Evolutionary conservation across 371 early-diverging fungal genomes (phyloP).

Genomic region (Parasitella parasitica): DNA sequence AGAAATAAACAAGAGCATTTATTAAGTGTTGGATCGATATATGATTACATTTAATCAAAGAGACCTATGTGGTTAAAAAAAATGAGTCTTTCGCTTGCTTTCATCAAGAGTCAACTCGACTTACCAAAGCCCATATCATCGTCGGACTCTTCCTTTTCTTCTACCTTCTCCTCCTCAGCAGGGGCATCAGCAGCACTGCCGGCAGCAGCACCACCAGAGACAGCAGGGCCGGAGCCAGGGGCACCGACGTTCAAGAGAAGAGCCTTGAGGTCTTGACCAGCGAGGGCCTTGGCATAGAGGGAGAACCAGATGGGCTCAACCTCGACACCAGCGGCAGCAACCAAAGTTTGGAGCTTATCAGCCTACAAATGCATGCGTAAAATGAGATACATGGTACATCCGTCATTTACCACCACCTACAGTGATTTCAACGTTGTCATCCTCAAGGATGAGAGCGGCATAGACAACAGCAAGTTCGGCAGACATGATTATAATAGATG

Average conservation of each 20-base stretch:
- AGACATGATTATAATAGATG: slow-evolving; percentile 38
- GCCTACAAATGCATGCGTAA: slow-evolving; percentile 57
- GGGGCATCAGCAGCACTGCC: slow-evolving; percentile 58
- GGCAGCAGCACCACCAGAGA: slow-evolving; percentile 50
- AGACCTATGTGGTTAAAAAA: slow-evolving; percentile 59
- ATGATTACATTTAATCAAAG: slow-evolving; percentile 68
- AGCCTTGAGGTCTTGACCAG: slow-evolving; percentile 88
- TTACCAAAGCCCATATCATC: slow-evolving; percentile 91
- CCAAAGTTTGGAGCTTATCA: slow-evolving; percentile 91
- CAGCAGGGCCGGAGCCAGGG: slow-evolving; percentile 63
- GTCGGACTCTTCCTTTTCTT: slow-evolving; percentile 89
- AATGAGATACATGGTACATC: background rate
- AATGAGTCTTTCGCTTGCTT: background rate
- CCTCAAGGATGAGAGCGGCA: slow-evolving; percentile 98
- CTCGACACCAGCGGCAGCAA: slow-evolving; percentile 89
- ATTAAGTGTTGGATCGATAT: background rate
- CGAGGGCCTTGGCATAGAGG: slow-evolving; percentile 98
- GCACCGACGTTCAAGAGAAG: slow-evolving; percentile 91
- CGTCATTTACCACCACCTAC: slow-evolving; percentile 52
- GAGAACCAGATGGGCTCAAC: slow-evolving; percentile 95
- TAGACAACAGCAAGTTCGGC: slow-evolving; percentile 94
- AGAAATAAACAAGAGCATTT: background rate
- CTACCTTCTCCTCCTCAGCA: slow-evolving; percentile 61
- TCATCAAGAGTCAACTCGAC: background rate
- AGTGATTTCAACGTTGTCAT: slow-evolving; percentile 95